phyloP scores from a whole-genome alignment of 2,329 filamentous ascomycete genomes.

The Sporothrix curviconia region DNA sequence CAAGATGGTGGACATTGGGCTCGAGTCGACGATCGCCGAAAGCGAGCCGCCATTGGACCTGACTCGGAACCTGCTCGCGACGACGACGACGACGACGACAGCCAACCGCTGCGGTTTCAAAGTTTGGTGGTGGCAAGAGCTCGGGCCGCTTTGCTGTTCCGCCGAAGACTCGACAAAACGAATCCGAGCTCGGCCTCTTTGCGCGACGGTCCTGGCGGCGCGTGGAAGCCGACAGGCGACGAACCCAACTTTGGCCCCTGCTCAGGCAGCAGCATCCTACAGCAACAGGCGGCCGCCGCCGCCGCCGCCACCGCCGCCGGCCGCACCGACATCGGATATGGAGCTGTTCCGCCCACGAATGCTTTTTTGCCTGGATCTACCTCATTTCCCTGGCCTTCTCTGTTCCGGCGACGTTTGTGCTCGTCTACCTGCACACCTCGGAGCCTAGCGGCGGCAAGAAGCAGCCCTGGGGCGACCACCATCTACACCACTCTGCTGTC shows the following conservation, averaged over 20 bases:
- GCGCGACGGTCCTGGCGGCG: conserved; percentile 32
- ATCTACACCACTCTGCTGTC: conserved; percentile 84
- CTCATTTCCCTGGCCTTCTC: conserved; percentile 77
- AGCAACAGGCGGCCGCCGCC: conserved; percentile 23
- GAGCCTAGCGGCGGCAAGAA: conserved; percentile 41
- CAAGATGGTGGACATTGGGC: conserved; percentile 79
- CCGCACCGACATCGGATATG: conserved; percentile 50
- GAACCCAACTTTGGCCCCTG: conserved; percentile 36
- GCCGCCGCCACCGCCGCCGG: conserved; percentile 50
- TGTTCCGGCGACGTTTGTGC: conserved; percentile 81
- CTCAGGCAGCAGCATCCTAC: conserved; percentile 27
- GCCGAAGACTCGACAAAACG: conserved; percentile 37
- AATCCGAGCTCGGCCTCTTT: conserved; percentile 43
- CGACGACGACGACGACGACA: conserved; percentile 12
- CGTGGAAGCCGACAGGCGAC: conserved; percentile 23
- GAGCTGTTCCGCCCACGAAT: conserved; percentile 77
- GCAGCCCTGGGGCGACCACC: conserved; percentile 76
- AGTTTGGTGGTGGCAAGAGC: conserved; percentile 39
- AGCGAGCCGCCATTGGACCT: conserved; percentile 55
- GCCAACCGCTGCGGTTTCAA: conserved; percentile 55
- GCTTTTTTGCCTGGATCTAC: conserved; percentile 88
- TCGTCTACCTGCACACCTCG: conserved; percentile 85
- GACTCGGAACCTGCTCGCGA: conserved; percentile 25
- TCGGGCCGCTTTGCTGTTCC: conserved; percentile 34
- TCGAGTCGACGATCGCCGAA: conserved; percentile 60